Evolutionary conservation across 768 basidiomycete species (phyloP), one percentile per base, ranked within the genome.

Genomic region (Plicaturopsis crispa): DNA sequence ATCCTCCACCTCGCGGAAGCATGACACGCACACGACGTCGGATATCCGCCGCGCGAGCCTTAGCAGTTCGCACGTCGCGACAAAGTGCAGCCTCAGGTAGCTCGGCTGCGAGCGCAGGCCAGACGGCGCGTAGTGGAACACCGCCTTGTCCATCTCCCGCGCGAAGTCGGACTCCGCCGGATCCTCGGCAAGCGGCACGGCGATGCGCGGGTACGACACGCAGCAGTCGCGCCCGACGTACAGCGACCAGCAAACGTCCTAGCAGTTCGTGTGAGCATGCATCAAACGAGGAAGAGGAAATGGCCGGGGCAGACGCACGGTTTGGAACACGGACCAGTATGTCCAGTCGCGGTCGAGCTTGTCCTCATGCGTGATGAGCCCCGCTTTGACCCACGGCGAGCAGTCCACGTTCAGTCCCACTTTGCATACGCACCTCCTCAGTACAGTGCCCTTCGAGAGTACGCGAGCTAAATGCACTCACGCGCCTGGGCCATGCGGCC

Each of bases 181-280:
- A n/a, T n/a, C n/a, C 23, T 73, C 69, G 8, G 73, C 66, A 41
- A 65, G 67, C 2, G 75, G 73, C 38, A 72, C 57, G 1, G 69
- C 61, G 35, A 73, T 61, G 12, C 52, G 52, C 2, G 65, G 67
- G 5, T 58, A 50, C 1, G 69, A 51, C 17, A 76, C 62, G 38
- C 66, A 69, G 50, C 71, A 74, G 37, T 79, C 76, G 14, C 78
- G 66, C 6, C 78, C 78, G n/a, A 79, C 75, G 36, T 78, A 78
- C 0, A 80, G 59, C 1, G 73, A 75, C 78, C 78, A 80, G 36
- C 74, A 78, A 4, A 76, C 71, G 39, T 80, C 78, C 69, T 76
- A 33, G 19, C 30, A 17, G 18, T 8, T 16, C 26, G 33, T 33
- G n/a, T n/a, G 30, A 42, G 26, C 14, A 28, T 28, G 26, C 33